A percentile compares a stretch with the other conserved stretches of the same genome.
Conservation (phyloP, 441 rosid genomes). For the Daphne laureola region DNA sequence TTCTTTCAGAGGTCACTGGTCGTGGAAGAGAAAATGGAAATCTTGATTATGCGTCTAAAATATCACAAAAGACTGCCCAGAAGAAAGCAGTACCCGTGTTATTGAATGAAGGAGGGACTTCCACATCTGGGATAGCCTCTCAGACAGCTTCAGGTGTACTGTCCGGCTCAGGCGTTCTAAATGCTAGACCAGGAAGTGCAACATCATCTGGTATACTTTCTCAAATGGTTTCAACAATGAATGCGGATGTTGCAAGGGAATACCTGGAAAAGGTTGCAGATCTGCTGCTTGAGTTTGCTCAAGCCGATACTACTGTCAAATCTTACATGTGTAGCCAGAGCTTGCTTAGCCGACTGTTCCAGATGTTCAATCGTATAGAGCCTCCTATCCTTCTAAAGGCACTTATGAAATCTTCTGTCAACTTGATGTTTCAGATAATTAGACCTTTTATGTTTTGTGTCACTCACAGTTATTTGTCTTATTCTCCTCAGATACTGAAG, state of each 20-base stretch:
- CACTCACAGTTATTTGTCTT: conserved; percentile 15
- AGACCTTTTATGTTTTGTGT: conserved; percentile 7
- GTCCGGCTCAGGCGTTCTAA: conserved; percentile 91
- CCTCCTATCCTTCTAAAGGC: conserved; percentile 91
- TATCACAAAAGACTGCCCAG: conserved; percentile 38
- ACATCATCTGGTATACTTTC: conserved; percentile 87
- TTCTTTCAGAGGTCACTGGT: conserved; percentile 68
- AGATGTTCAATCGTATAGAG: conserved; percentile 88
- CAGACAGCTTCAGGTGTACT: conserved; percentile 91
- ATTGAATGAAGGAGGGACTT: conserved; percentile 57
- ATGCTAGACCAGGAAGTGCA: conserved; percentile 89
- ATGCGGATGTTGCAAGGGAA: conserved; percentile 79
- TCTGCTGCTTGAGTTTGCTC: conserved; percentile 92
- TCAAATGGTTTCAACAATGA: conserved; percentile 76
- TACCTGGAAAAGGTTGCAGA: conserved; percentile 95
- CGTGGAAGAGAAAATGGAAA: conserved; percentile 74
- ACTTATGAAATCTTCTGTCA: conserved; percentile 13
- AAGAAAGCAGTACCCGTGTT: conserved; percentile 50
- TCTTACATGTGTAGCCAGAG: conserved; percentile 94
- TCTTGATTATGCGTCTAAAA: conserved; percentile 54
- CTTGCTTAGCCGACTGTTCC: conserved; percentile 88
- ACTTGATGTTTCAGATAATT: conserved; percentile 8
- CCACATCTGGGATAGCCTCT: conserved; percentile 77
- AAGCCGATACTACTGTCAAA: conserved; percentile 88
- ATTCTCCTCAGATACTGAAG: conserved; percentile 52